Conservation (phyloP, 768 basidiomycete species). For the Lentinula sp. region DNA sequence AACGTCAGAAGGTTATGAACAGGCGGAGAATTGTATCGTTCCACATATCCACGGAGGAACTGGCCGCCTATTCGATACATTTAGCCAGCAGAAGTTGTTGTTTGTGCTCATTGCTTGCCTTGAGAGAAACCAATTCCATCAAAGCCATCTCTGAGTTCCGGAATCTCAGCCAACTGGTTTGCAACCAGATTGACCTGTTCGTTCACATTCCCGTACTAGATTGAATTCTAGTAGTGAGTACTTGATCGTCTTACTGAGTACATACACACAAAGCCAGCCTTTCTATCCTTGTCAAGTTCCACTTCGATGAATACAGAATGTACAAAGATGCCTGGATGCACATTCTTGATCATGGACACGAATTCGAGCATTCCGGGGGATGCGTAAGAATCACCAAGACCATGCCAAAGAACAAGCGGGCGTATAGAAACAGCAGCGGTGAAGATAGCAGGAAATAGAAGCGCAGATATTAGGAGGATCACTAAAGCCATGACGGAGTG, state of each 20-base stretch:
- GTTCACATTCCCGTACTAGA: constrained; percentile 73
- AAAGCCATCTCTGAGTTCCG: constrained; percentile 65
- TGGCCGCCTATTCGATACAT: constrained; percentile 52
- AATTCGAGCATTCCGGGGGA: constrained; percentile 73
- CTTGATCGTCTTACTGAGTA: neutral
- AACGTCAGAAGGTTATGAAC: constrained; percentile 82
- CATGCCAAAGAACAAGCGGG: constrained; percentile 75
- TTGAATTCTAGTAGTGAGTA: constrained; percentile 1
- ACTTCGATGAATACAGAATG: constrained; percentile 68
- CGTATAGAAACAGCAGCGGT: constrained; percentile 15
- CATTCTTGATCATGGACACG: constrained; percentile 44
- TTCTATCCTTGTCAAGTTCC: constrained; percentile 54
- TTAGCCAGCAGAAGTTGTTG: neutral
- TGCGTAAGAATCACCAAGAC: constrained; percentile 67
- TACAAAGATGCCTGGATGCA: constrained; percentile 72
- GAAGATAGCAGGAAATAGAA: neutral
- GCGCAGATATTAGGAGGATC: neutral
- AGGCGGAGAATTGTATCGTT: constrained; percentile 67
- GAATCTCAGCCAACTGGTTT: constrained; percentile 54
- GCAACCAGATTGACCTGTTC: constrained; percentile 62
- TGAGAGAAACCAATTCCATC: constrained; percentile 89
- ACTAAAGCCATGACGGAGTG: neutral
- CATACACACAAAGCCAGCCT: constrained; percentile 64
- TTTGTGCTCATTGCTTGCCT: constrained; percentile 30
- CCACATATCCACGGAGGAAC: constrained; percentile 81